phyloP scores from a whole-genome alignment of 371 early-diverging fungal genomes.

The Mortierella sp. region DNA sequence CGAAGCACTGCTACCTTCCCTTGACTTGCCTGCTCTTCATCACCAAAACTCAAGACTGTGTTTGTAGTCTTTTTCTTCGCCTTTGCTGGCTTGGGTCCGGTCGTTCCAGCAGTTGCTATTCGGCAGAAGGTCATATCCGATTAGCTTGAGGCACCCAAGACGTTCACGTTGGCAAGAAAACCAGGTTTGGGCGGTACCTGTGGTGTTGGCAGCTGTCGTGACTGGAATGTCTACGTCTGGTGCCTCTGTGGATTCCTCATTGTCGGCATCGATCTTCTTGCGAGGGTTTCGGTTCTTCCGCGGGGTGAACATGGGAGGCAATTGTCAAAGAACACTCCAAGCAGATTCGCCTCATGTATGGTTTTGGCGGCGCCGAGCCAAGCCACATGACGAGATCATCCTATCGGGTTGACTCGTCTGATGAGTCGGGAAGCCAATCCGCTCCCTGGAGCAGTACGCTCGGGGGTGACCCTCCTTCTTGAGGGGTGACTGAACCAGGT shows the following conservation, averaged over 20 bases:
- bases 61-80: conserved; percentile 31
- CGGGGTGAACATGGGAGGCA: conserved; percentile 40
- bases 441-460: too few species aligned
- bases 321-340: background rate
- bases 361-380: too few species aligned
- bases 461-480: too few species aligned
- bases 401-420: too few species aligned
- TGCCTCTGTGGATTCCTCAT: conserved; percentile 7
- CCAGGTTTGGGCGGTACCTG: too few species aligned
- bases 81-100: conserved; percentile 23
- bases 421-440: too few species aligned
- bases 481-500: too few species aligned
- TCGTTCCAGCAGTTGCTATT: conserved; percentile 2
- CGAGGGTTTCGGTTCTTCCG: conserved; percentile 40
- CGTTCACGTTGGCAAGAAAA: background rate
- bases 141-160: background rate
- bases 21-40: conserved; percentile 39
- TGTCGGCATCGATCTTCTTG: conserved; percentile 37
- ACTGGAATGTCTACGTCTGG: conserved; percentile 4
- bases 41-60: conserved; percentile 46
- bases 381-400: too few species aligned
- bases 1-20: background rate
- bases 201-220: background rate
- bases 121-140: background rate
- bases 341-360: background rate